phyloP scores from a whole-genome alignment of 495 filamentous ascomycete species.

The Aspergillus olivimuriae region DNA sequence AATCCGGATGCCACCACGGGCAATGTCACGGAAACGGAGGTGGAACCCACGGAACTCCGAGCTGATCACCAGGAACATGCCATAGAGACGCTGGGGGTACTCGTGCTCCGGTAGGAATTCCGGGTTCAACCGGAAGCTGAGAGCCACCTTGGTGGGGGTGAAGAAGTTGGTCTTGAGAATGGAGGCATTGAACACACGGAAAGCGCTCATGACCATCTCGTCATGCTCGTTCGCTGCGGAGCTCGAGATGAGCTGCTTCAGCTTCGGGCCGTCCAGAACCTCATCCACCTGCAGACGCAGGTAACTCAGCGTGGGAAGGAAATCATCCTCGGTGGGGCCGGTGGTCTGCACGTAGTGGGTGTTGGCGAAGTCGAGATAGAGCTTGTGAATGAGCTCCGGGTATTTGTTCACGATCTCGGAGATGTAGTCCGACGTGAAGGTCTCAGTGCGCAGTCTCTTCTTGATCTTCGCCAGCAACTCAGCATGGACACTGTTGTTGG shows the following conservation, averaged over 20 bases:
- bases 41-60: conserved; percentile 97
- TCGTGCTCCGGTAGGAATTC: conserved; percentile 83
- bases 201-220: conserved; percentile 96
- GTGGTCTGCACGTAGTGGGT: conserved; percentile 83
- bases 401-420: conserved; percentile 92
- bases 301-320: conserved; percentile 76
- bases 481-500: conserved; percentile 73
- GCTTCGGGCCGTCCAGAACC: conserved; percentile 68
- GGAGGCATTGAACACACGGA: conserved; percentile 85
- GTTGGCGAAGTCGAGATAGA: conserved; percentile 89
- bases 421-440: conserved; percentile 96
- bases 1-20: conserved; percentile 94
- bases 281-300: conserved; percentile 64
- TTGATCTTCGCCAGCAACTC: conserved; percentile 95
- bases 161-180: conserved; percentile 99
- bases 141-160: conserved; percentile 95
- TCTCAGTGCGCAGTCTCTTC: conserved; percentile 89
- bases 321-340: conserved; percentile 60
- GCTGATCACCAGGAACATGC: conserved; percentile 97
- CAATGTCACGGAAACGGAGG: conserved; percentile 93
- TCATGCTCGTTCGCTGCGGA: conserved; percentile 89
- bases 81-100: conserved; percentile 89
- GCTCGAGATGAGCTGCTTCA: conserved; percentile 76
- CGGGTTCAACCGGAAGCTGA: conserved; percentile 92
- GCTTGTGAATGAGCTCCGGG: conserved; percentile 76